These are phyloP conservation scores for Naganishia sp. DNA, from an alignment of 1,284 basidiomycete genomes.

Conservation along the genomic window DNA sequence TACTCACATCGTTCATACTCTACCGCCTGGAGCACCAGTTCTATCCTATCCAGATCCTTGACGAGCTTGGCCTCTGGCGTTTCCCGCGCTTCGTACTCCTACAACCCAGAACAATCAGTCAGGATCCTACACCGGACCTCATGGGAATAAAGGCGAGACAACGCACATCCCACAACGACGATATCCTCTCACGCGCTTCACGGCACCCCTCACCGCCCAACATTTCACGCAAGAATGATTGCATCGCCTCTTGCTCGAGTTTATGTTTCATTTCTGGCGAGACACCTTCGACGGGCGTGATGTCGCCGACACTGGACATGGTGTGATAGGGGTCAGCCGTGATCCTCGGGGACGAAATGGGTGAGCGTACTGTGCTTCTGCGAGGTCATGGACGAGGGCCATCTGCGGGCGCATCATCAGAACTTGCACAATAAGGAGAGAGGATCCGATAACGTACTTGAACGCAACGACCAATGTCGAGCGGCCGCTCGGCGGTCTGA, in stretches of 20 bases:
- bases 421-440: not conserved
- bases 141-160: not conserved
- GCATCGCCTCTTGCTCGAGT: conserved; percentile 75
- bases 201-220: conserved; percentile 65
- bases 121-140: not conserved
- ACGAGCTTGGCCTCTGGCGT: conserved; percentile 86
- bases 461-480: conserved; percentile 70
- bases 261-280: conserved; percentile 74
- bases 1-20: conserved; percentile 59
- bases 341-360: conserved; percentile 24
- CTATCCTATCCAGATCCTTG: conserved; percentile 91
- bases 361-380: conserved; percentile 72
- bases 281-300: conserved; percentile 85
- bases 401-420: conserved; percentile 55
- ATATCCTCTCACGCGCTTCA: conserved; percentile 74
- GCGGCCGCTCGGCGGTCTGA: conserved; percentile 60
- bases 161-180: conserved; percentile 73
- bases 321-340: not conserved
- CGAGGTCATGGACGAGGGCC: conserved; percentile 89
- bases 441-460: conserved; percentile 38
- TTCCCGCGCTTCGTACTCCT: conserved; percentile 87
- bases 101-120: conserved; percentile 28
- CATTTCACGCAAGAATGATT: conserved; percentile 86
- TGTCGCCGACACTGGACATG: conserved; percentile 72
- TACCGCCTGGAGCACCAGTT: conserved; percentile 73